Percentiles rank a stretch among this genome's conserved stretches.
Evolutionary conservation across 768 basidiomycete genomes (phyloP).

Genomic region (Amanita jacksonii): DNA sequence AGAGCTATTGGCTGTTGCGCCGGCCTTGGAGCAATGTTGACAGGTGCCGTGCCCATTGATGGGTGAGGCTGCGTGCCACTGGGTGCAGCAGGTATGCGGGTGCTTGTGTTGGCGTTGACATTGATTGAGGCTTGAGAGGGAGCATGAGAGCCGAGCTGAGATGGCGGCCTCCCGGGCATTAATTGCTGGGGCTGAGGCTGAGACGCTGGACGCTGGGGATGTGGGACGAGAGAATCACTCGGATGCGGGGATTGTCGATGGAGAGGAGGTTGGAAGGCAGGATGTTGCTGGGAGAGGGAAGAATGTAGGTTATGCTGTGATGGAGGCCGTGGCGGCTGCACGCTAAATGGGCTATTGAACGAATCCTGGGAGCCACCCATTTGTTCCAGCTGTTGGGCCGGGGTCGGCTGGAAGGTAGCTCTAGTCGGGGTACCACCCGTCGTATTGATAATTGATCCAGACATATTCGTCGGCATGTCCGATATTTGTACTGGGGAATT

Average conservation of each 20-base stretch:
- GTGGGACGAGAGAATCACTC: slow-evolving; percentile 33
- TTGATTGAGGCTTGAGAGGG: slow-evolving; percentile 5
- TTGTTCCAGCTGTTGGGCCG: slow-evolving; percentile 55
- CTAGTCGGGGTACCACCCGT: slow-evolving; percentile 32
- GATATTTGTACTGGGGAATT: slow-evolving; percentile 39
- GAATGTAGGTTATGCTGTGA: slow-evolving; percentile 21
- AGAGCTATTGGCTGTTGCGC: slow-evolving; percentile 12
- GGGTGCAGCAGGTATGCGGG: slow-evolving; percentile 11
- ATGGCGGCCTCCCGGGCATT: slow-evolving; percentile 38
- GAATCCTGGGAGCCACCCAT: slow-evolving; percentile 25
- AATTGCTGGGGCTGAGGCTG: slow-evolving; percentile 50
- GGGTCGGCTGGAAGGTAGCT: slow-evolving; percentile 40
- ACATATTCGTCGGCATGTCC: slow-evolving; percentile 36
- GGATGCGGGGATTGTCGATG: slow-evolving; percentile 23
- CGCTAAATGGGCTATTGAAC: slow-evolving; percentile 9
- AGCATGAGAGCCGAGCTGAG: slow-evolving; percentile 27
- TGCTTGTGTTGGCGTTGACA: not conserved
- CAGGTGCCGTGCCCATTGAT: not conserved
- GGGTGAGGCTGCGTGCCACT: slow-evolving; percentile 7
- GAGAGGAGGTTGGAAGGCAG: slow-evolving; percentile 28
- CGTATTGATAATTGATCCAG: slow-evolving; percentile 25
- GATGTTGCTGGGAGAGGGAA: slow-evolving; percentile 26
- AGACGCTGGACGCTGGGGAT: slow-evolving; percentile 48
- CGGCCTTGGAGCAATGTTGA: slow-evolving; percentile 10
- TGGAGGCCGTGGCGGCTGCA: slow-evolving; percentile 19